Evolutionary conservation across 768 basidiomycete species (phyloP), one percentile per base, ranked within the genome.

Genomic region (Ramaria rubella): DNA sequence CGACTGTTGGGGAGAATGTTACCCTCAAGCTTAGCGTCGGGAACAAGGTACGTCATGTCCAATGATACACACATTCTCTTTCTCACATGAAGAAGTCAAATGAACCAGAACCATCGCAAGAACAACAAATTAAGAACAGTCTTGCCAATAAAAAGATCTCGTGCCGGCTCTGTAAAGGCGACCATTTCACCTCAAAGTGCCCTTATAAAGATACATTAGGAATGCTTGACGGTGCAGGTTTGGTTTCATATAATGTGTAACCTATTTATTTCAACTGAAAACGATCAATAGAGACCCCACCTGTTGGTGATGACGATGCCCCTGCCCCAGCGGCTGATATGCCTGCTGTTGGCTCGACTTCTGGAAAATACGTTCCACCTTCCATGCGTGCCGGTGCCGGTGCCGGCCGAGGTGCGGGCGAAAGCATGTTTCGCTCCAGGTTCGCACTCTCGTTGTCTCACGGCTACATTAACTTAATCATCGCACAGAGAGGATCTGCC

Each of bases 171-270:
- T 98, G 96, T 75, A 91, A 95, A 68, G 96, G 95, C 52, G 89
- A 88, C 61, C 96, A 98, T 75, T 98, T 94, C 72, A 99, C 96
- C 14, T 89, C 94, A 60, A 94, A 94, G 71, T 98, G 96, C 79
- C 96, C 96, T 5, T 94, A 94, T 80, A 96, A 94, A 73, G 94
- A 97, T 64, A 87, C 89, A 8, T 80, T 99, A 14, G 86, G 85
- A 9, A 87, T 82, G 3, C 75, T 93, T 48, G 89, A 80, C 29
- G 76, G 75, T 12, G 72, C 74, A 4, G 85, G 85, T 79, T 64
- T 52, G 75, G 24, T 68, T 29, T 34, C 17, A 23, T 34, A 14
- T 48, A 24, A 21, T 14, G 19, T 49, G 12, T 34, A n/a, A 17
- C 19, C 43, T 34, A 24, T 29, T 49, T 26, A 15, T 30, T 59